These are phyloP conservation scores for Leccinellum albellum DNA, from an alignment of 768 basidiomycete genomes.

Conservation along the genomic window DNA sequence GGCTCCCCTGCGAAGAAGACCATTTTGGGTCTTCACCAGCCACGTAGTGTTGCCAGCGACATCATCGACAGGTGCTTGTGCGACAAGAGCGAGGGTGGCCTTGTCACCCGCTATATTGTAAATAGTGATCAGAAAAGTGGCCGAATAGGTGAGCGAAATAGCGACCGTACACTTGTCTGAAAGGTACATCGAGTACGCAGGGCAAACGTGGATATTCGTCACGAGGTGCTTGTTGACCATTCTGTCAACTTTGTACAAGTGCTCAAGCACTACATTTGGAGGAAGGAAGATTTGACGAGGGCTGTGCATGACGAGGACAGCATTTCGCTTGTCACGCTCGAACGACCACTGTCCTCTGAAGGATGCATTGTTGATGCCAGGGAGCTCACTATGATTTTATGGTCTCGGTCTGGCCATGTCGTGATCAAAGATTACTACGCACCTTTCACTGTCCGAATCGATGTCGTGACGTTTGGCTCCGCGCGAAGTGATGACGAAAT, in stretches of 20 bases:
- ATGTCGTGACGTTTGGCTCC: conserved; percentile 15
- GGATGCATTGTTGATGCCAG: conserved; percentile 23
- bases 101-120: conserved; percentile 17
- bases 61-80: conserved; percentile 7
- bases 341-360: conserved; percentile 34
- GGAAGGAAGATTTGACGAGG: conserved; percentile 26
- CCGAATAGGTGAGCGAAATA: not conserved
- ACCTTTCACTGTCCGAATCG: conserved; percentile 15
- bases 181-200: conserved; percentile 32
- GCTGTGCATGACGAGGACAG: conserved; percentile 31
- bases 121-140: not conserved
- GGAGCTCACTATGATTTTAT: conserved; percentile 2
- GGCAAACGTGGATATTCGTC: conserved; percentile 29
- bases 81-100: conserved; percentile 20
- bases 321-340: conserved; percentile 23
- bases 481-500: conserved; percentile 24
- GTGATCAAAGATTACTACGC: not conserved
- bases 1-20: conserved; percentile 18
- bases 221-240: conserved; percentile 31
- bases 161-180: conserved; percentile 22
- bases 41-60: conserved; percentile 11
- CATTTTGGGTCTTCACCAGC: conserved; percentile 14
- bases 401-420: not conserved
- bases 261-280: conserved; percentile 20
- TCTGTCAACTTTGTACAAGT: conserved; percentile 23